These are phyloP conservation scores for Lipomyces mesembrius DNA, from an alignment of 805 yeast genomes.

Conservation along the genomic window DNA sequence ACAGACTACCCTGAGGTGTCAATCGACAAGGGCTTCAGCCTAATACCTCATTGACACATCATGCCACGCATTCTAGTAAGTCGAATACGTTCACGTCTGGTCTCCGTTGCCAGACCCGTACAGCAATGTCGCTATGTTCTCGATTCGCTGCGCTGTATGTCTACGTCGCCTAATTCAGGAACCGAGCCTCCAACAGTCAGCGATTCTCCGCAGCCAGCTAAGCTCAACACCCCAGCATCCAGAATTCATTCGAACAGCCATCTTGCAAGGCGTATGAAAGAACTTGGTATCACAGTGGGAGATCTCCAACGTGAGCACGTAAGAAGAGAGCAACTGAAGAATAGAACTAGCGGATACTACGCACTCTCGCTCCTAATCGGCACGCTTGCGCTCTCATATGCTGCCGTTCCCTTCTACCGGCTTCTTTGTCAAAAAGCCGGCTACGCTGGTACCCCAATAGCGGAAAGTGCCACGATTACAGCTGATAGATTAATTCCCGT, in stretches of 20 bases:
- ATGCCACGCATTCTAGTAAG: background rate
- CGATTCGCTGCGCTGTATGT: background rate
- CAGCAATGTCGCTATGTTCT: background rate
- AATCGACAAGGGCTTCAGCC: background rate
- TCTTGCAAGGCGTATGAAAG: conserved; percentile 16
- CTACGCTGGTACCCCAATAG: conserved; percentile 93
- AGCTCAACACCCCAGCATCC: background rate
- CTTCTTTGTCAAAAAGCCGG: conserved; percentile 94
- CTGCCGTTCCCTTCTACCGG: conserved; percentile 90
- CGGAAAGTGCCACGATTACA: conserved; percentile 78
- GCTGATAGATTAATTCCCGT: conserved; percentile 88
- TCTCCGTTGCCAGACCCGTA: background rate
- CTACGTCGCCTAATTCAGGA: background rate
- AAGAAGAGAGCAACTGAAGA: conserved; percentile 46
- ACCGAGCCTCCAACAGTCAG: background rate
- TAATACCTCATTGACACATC: background rate
- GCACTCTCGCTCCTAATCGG: conserved; percentile 68
- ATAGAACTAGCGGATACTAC: conserved; percentile 66
- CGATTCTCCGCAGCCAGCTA: background rate
- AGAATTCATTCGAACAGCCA: background rate
- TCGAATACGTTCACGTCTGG: background rate
- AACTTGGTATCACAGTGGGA: conserved; percentile 27
- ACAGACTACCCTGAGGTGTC: no score
- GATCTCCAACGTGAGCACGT: conserved; percentile 29
- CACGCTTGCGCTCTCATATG: conserved; percentile 78